Evolutionary conservation across 305 asterid genomes (phyloP).

Genomic region (Solanum aculeatissimum): DNA sequence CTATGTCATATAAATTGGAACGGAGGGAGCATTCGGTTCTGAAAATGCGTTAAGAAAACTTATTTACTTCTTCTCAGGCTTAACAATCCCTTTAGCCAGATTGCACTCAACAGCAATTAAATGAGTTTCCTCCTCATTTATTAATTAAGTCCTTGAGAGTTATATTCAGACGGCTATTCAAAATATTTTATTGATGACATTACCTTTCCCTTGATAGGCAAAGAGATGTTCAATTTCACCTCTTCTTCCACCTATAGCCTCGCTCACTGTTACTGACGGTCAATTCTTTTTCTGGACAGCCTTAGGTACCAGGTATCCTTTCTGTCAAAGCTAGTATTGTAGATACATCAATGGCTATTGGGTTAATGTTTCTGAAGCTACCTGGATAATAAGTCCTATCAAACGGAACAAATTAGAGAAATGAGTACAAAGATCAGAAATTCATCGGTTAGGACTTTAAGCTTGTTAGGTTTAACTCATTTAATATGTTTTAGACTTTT

Average conservation of each 20-base stretch:
- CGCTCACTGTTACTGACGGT: not conserved
- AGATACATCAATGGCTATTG: not conserved
- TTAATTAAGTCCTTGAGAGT: not conserved
- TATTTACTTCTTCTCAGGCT: not conserved
- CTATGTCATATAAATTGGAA: not conserved
- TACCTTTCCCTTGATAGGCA: not conserved
- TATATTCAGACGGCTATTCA: not conserved
- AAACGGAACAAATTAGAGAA: not conserved
- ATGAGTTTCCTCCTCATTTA: not conserved
- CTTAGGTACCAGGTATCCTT: not conserved
- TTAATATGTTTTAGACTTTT: not conserved
- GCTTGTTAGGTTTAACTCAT: not conserved
- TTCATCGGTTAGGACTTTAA: not conserved
- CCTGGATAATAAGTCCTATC: not conserved
- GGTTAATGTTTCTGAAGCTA: not conserved
- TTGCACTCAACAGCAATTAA: not conserved
- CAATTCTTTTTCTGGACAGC: not conserved
- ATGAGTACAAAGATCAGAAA: not conserved
- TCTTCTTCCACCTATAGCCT: not conserved
- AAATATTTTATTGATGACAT: not conserved
- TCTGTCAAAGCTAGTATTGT: not conserved
- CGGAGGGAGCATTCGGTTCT: not conserved
- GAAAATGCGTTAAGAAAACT: not conserved
- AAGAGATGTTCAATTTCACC: not conserved
- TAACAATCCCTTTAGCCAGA: not conserved